Evolutionary conservation across 2,329 filamentous ascomycete species (phyloP).

Genomic region (Trichoderma guizhouense): DNA sequence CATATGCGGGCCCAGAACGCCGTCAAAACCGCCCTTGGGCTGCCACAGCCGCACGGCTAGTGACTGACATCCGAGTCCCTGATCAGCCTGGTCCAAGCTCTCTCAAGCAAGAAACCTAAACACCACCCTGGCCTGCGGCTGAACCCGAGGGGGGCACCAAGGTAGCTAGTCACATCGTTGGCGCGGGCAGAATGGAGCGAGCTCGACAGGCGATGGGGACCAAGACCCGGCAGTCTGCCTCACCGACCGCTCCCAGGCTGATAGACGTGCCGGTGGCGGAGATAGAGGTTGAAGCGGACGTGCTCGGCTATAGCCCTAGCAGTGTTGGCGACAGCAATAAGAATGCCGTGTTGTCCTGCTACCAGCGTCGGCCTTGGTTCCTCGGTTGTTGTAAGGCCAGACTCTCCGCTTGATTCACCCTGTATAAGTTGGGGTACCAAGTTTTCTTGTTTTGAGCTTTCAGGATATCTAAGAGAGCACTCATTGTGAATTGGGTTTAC

Average conservation of each 20-base stretch:
- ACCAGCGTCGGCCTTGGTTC: background rate
- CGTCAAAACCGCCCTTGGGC: background rate
- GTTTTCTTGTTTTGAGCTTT: background rate
- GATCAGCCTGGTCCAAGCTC: conserved; percentile 9
- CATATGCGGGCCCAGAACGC: conserved; percentile 2
- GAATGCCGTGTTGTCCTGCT: conserved; percentile 7
- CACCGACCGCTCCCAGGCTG: conserved; percentile 15
- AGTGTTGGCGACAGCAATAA: background rate
- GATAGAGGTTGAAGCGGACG: background rate
- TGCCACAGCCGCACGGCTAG: conserved; percentile 16
- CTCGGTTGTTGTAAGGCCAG: background rate
- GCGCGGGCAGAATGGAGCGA: background rate
- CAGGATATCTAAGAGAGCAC: background rate
- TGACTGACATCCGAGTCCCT: conserved; percentile 8
- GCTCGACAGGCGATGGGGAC: background rate
- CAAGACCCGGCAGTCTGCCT: conserved; percentile 17
- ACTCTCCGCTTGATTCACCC: background rate
- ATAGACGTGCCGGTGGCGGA: conserved; percentile 15
- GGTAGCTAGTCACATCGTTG: background rate
- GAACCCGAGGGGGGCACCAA: conserved; percentile 14
- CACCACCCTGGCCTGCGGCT: conserved; percentile 19
- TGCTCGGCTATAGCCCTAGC: background rate
- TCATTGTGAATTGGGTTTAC: background rate
- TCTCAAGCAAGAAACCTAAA: background rate
- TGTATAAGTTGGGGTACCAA: background rate